Base-by-base conservation (phyloP, 495 filamentous ascomycete species). In the Penicillium waksmanii region DNA sequence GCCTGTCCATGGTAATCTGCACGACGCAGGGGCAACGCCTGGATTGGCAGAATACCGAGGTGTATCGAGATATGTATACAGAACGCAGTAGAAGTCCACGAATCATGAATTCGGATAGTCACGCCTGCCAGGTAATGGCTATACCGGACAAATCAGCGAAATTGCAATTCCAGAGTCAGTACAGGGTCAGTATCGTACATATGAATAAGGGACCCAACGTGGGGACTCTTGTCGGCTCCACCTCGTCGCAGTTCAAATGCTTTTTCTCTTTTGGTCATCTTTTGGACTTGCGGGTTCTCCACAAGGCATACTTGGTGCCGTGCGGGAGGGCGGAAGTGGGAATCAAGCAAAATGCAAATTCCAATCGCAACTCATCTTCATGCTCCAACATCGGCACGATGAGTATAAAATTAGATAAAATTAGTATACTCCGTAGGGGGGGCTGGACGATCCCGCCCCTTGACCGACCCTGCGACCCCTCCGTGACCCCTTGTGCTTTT, bases 381-480 rank as follows among this genome's bases (percentile, higher is more conserved):
- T n/a, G 10, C 34, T 36, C 34, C 34, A 36, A 10, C 13, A 36
- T 36, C 34, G 34, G 34, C 34, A 36, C 34, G 34, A 36, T 36
- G 12, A 13, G 36, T 38, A 38, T 38, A 38, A 38, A 38, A 13
- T 38, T 46, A 46, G 42, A 18, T 46, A 46, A 15, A 42, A 15
- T 42, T 42, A 42, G 38, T 42, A 42, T 17, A 13, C 23, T 23
- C 23, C 23, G 3, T 23, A 13, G 34, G 42, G 42, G 42, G 42
- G 42, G 42, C 42, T 46, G 42, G 42, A 46, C n/a, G 42, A 46
- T 46, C 42, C 42, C 42, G 12, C 42, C n/a, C 42, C 40, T 15
- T 18, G 1, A 15, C 6, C n/a, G n/a, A n/a, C 42, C 42, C 13
- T 18, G 3, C 8, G 13, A 36, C 35, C 35, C 35, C 9, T 11